Base-by-base conservation (phyloP, 2,329 filamentous ascomycete species). In the Botryotinia convoluta region DNA sequence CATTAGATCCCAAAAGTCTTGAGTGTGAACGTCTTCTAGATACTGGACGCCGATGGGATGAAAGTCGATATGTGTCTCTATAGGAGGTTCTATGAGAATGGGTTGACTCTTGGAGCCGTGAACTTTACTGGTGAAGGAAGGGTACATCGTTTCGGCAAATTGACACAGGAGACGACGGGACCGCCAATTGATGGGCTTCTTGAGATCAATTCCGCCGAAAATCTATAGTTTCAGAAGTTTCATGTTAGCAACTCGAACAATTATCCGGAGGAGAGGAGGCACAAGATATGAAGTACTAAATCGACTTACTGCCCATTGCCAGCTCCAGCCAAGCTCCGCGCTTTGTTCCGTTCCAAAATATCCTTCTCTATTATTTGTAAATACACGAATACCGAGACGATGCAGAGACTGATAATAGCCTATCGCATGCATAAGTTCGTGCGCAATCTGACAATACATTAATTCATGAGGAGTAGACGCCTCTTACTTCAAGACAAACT, bases 381-480 rank as follows among this genome's bases (percentile, higher is more conserved):
- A 57, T 1, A 68, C 7, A 42, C 18, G 48, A 42, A n/a, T 1
- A 54, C 65, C 65, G 1, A 68, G 65, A 26, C 65, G 65, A 16
- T 32, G 48, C n/a, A 68, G 65, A 22, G 48, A 37, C 14, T 68
- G 65, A n/a, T 68, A 68, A 68, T 57, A 68, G 26, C 26, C 35
- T 57, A 68, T 68, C 3, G 65, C 65, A 68, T 68, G 65, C 48
- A 68, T 68, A 8, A 68, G 16, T 68, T 68, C 65, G 54, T 68
- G 65, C 6, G 48, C 26, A 54, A 68, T 54, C 65, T 68, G 29
- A 26, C 9, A 26, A 57, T 4, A 12, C 26, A 42, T 68, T 68
- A 68, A n/a, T 32, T 57, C 14, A 7, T 22, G 10, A 32, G 14
- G 37, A 42, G 9, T 32, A 42, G 18, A 32, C 22, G 1, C 16